phyloP scores from a whole-genome alignment of 345 rosid genomes.

The Eucalyptus polybractea region DNA sequence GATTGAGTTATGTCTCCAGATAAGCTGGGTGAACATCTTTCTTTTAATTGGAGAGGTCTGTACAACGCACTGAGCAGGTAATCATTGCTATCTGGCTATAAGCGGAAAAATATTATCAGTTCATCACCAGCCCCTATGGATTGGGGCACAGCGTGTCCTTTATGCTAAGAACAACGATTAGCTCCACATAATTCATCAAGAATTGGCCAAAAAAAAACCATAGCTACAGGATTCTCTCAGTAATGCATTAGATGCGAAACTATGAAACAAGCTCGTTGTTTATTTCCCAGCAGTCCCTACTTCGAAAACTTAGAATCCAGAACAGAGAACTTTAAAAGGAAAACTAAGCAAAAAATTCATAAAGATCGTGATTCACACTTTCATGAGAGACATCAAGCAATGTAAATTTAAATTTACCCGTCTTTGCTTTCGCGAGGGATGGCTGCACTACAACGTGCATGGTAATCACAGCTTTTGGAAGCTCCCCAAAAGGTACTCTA shows the following conservation, averaged over 20 bases:
- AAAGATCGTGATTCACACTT: not conserved
- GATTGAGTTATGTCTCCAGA: not conserved
- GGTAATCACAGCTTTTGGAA: slow-evolving; percentile 56
- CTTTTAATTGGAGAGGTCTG: not conserved
- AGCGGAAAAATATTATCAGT: not conserved
- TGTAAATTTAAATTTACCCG: slow-evolving; percentile 39
- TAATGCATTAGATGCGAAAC: not conserved
- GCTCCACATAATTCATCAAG: not conserved
- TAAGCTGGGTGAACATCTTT: not conserved
- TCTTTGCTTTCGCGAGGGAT: slow-evolving; percentile 53
- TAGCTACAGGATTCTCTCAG: not conserved
- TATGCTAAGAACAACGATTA: not conserved
- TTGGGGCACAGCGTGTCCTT: not conserved
- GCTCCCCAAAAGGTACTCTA: slow-evolving; percentile 68
- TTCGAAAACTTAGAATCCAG: not conserved
- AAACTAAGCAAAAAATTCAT: not conserved
- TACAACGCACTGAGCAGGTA: not conserved
- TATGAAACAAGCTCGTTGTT: not conserved
- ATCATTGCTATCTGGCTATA: not conserved
- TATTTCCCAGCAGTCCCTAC: not conserved
- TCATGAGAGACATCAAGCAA: not conserved
- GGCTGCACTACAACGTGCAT: slow-evolving; percentile 98
- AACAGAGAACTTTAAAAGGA: not conserved
- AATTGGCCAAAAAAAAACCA: not conserved
- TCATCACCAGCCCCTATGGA: not conserved